These are phyloP conservation scores for Excoecaria cochinchinensis DNA, from an alignment of 345 rosid species.

Conservation along the genomic window DNA sequence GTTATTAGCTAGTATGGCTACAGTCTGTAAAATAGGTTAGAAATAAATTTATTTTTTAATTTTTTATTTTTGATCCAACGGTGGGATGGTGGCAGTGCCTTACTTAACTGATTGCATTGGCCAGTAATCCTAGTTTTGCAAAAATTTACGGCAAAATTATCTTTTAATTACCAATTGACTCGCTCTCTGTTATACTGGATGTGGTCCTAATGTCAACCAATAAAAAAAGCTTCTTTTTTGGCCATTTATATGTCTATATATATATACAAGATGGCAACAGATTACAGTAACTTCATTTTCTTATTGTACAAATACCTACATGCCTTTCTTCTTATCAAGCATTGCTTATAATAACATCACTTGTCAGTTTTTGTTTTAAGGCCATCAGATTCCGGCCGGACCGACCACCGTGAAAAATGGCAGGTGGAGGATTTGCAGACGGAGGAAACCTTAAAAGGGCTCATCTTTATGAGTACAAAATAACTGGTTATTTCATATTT, in stretches of 20 bases:
- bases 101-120: too few species aligned
- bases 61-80: too few species aligned
- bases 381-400: too few species aligned
- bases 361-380: neutral
- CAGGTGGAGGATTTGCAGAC: constrained; percentile 17
- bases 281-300: neutral
- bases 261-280: neutral
- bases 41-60: too few species aligned
- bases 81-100: too few species aligned
- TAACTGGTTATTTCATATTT: constrained; percentile 31
- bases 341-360: too few species aligned
- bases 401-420: neutral
- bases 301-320: too few species aligned
- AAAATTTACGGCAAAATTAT: neutral
- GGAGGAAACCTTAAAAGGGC: constrained; percentile 14
- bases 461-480: constrained; percentile 23
- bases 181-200: neutral
- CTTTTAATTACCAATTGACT: constrained; percentile 3
- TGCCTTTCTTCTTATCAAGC: too few species aligned
- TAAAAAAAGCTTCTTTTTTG: neutral
- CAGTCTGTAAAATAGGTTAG: too few species aligned
- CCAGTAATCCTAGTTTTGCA: too few species aligned
- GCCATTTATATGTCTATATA: neutral
- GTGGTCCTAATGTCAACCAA: neutral
- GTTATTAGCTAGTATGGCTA: too few species aligned